Percentiles rank a stretch among this genome's conserved stretches.
These are phyloP conservation scores for Ceratocystis smalleyi DNA, from an alignment of 2,329 filamentous ascomycete genomes.

Conservation along the genomic window DNA sequence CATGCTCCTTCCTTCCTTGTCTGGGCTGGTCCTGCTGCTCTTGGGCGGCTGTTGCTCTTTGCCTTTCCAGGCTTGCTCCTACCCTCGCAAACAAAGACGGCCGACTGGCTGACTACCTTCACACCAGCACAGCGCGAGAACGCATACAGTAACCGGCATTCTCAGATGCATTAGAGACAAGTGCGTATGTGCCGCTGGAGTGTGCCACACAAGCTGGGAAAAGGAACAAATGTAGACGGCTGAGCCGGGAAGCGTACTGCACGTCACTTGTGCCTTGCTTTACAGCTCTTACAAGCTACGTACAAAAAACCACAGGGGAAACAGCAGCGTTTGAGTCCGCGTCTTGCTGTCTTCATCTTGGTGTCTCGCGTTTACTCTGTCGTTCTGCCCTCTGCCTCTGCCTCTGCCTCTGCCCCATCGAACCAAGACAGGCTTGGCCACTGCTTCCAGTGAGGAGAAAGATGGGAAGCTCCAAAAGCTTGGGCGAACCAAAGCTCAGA, in stretches of 20 bases:
- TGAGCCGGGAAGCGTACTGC: background rate
- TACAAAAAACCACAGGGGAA: background rate
- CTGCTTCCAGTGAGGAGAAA: too few relatives aligned
- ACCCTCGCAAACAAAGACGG: background rate
- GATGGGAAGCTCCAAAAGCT: slow-evolving; percentile 1
- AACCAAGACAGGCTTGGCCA: background rate
- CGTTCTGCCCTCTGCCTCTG: background rate
- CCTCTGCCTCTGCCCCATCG: background rate
- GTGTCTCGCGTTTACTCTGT: background rate
- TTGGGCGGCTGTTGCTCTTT: background rate
- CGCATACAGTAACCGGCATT: too few relatives aligned
- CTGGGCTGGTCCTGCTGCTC: background rate
- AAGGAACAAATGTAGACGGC: background rate
- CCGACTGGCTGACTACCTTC: background rate
- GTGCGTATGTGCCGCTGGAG: background rate
- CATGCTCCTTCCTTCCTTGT: background rate
- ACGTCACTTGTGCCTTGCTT: background rate
- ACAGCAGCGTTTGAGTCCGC: background rate
- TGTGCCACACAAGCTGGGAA: background rate
- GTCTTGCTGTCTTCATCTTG: background rate
- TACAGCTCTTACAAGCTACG: background rate
- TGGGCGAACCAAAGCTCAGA: background rate
- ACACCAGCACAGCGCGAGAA: background rate
- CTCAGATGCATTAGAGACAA: too few relatives aligned
- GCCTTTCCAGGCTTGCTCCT: background rate